Evolutionary conservation across 1,284 basidiomycete species (phyloP), one percentile per base, ranked within the genome.

Genomic region (Leccinum solheimii): DNA sequence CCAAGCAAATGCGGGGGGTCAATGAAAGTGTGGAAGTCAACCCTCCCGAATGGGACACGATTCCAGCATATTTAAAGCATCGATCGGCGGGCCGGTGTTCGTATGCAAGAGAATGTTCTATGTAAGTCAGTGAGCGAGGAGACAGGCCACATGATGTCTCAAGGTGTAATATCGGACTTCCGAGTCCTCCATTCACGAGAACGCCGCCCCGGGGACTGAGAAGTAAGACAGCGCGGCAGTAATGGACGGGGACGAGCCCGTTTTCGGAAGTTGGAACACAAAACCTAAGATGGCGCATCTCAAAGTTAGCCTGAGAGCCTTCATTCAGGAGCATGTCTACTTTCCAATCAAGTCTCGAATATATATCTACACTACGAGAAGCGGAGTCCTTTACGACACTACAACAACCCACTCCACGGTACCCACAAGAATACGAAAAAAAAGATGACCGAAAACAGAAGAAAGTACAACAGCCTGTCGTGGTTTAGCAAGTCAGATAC

Each of bases 51-150:
- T 54, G 14, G 16, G 21, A 5, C 45, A 48, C 45, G 19, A 48
- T 14, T 8, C 10, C 7, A 19, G 16, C 43, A 32, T 62, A 60
- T 64, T 59, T 64, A 60, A 64, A 43, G 30, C 21, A 21, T 40
- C 36, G 3, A 27, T 14, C 48, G 40, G 36, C 52, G 40, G 36
- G 27, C 49, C 23, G 21, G 58, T 21, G 9, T 60, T 60, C 59
- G 40, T 51, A 60, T 43, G 23, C 8, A 23, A 32, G 51, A 19
- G 51, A 19, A 21, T 53, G 6, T 36, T 14, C 30, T 36, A 10
- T 48, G 5, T 1, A 26, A 26, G 26, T 50, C 16, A 9, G 49
- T 10, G 4, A n/a, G 5, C 26, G 19, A 43, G 21, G 3, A 45
- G 16, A 16, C 32, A 4, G n/a, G 4, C 32, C 59, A 48, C 45